These are phyloP conservation scores for Lupinus albus DNA, from an alignment of 306 rosid genomes.

Conservation along the genomic window DNA sequence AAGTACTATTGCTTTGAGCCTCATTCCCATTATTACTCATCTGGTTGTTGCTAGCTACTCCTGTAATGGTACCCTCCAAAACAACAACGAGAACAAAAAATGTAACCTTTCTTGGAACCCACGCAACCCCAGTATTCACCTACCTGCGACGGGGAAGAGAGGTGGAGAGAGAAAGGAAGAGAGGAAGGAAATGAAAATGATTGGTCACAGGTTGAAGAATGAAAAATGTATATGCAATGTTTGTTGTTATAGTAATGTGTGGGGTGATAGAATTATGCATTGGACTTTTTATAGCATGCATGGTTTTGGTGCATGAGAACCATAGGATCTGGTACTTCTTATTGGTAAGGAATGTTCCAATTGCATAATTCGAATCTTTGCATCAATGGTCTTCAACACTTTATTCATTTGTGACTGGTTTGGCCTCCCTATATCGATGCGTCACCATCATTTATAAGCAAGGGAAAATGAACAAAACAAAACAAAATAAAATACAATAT, in stretches of 20 bases:
- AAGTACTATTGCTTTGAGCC: conserved; percentile 28
- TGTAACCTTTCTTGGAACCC: neutral
- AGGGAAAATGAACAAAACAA: no score
- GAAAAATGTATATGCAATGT: no score
- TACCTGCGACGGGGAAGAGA: conserved; percentile 42
- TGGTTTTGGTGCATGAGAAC: conserved; percentile 22
- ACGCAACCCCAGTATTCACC: conserved; percentile 20
- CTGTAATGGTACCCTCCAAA: conserved; percentile 57
- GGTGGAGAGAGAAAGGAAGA: conserved; percentile 15
- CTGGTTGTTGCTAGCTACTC: conserved; percentile 22
- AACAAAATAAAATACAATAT: no score
- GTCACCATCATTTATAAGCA: conserved; percentile 15
- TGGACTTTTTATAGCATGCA: conserved; percentile 28
- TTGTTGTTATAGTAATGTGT: neutral
- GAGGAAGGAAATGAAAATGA: neutral
- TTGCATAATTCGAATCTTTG: conserved; percentile 69
- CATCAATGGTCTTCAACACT: neutral
- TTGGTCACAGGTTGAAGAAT: conserved; percentile 23
- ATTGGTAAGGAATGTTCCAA: conserved; percentile 61
- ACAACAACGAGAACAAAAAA: neutral
- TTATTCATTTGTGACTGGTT: neutral
- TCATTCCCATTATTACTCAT: conserved; percentile 45
- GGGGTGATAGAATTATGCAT: conserved; percentile 26
- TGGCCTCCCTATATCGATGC: neutral
- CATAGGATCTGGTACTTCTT: conserved; percentile 45